Evolutionary conservation across 306 rosid species (phyloP).

Genomic region (Lathyrus sativus): DNA sequence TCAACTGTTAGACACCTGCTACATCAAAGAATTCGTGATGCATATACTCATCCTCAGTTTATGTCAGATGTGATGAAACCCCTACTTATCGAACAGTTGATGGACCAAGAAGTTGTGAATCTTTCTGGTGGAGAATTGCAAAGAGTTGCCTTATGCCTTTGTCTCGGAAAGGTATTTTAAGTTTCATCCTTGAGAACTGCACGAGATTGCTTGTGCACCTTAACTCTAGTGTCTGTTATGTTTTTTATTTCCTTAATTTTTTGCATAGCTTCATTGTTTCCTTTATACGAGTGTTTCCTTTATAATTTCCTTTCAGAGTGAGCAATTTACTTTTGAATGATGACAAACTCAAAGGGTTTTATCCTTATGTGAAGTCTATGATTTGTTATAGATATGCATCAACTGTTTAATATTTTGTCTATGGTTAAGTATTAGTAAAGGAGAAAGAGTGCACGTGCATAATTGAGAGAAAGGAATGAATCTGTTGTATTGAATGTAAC

Average conservation of each 20-base stretch:
- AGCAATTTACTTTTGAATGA: neutral
- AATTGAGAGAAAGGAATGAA: too few relatives aligned
- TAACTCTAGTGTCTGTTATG: neutral
- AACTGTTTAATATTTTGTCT: neutral
- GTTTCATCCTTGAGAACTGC: constrained; percentile 13
- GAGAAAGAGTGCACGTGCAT: too few relatives aligned
- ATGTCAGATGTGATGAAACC: constrained; percentile 98
- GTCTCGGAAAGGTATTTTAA: constrained; percentile 90
- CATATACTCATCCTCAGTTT: constrained; percentile 91
- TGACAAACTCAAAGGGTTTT: neutral
- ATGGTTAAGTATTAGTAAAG: too few relatives aligned
- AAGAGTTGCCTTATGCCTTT: constrained; percentile 90
- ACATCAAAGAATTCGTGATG: constrained; percentile 81
- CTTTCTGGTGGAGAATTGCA: constrained; percentile 99
- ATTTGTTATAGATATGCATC: neutral
- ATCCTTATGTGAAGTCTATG: neutral
- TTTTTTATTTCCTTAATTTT: constrained; percentile 8
- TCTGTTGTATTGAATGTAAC: too few relatives aligned
- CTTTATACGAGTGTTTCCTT: neutral
- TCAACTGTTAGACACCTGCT: constrained; percentile 80
- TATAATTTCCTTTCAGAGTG: too few relatives aligned
- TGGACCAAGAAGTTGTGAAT: constrained; percentile 97
- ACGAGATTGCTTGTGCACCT: constrained; percentile 21
- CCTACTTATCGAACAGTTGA: constrained; percentile 91
- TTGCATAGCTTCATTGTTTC: constrained; percentile 6